Base-by-base conservation (phyloP, 768 basidiomycete genomes). In the Tulasnella sp. region DNA sequence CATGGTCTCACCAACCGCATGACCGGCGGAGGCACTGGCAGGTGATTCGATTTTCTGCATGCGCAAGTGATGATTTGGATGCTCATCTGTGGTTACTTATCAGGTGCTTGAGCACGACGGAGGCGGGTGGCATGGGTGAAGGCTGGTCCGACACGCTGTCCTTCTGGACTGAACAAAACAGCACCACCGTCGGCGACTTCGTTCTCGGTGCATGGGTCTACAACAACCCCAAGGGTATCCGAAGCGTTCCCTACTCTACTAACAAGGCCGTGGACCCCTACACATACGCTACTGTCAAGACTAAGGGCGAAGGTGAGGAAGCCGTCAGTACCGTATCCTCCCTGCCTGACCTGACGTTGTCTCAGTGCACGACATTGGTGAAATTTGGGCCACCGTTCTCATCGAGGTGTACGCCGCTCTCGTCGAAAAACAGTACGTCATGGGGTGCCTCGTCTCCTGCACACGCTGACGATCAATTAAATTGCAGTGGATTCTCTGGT, bases 1-100 rank as follows among this genome's bases (percentile, higher is more conserved):
- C 74, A 75, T 63, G 73, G 74, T 52, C 64, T 73, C 12, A 72
- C 72, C 15, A 75, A 73, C 32, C 67, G 73, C 41, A 62, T 75
- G 19, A 74, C 73, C 12, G 73, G 73, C 55, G 73, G 72, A 36
- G 40, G 39, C n/a, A 40, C 37, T 3, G 36, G 32, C 49, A 69
- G 78, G 62, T 39, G 57, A 58, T 31, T 23, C 3, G 21, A 21
- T 21, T 11, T 34, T 59, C 62, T 42, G 40, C 27, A 19, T 7
- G 2, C 41, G 2, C 14, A 42, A 42, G 4, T 25, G 41, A 42
- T 17, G 19, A 19, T 32, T 39, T 4, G 14, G 27, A 8, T 41
- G 5, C 11, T 29, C 43, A 29, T 4, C 32, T 37, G 25, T 48
- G 49, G 17, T 17, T 37, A 14, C 41, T 43, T 11, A 35, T 23